Base-by-base conservation (phyloP, 2,329 filamentous ascomycete species). In the Cadophora gregata region DNA sequence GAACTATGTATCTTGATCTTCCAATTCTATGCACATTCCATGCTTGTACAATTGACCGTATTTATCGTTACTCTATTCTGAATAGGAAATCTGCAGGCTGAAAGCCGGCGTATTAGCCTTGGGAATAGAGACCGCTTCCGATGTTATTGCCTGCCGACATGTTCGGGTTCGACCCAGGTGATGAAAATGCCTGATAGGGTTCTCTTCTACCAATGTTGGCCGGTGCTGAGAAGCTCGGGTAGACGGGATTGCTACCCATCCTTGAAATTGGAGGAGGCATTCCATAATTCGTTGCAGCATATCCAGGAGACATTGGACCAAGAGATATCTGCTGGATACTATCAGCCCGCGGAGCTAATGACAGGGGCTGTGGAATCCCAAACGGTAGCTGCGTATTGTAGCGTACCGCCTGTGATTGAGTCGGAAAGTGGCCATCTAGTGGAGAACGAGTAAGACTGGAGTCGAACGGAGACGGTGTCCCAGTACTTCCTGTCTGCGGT, bases 71-170 rank as follows among this genome's bases (percentile, higher is more conserved):
- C 8, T 60, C 16, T 31, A 29, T 25, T 45, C 5, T 25, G 31
- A 50, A 9, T 21, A 12, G 25, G 12, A 36, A 27, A 31, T 38
- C n/a, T 12, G 16, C 9, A 27, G 33, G 27, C n/a, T 51, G 1
- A 21, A 19, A 21, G 7, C 5, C 4, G 21, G n/a, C 14, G 7
- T 8, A 19, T 50, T 51, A 50, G 6, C 27, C 45, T 51, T 50
- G 47, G 31, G 59, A 51, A 38, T 62, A 51, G 14, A 62, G 31
- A 31, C 59, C 29, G 29, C 36, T 48, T 19, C 50, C 38, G 19
- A 63, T 47, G 27, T 47, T 59, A 42, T 47, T 59, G 14, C 25
- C 51, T 24, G 62, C 62, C 24, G 62, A 50, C 62, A 50, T 48
- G 38, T 63, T 58, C 33, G 38, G 62, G 38, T 63, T 56, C 14